A percentile compares a stretch with the other conserved stretches of the same genome.
phyloP scores from a whole-genome alignment of 768 basidiomycete species.

The Peribolospora kevripleyi region DNA sequence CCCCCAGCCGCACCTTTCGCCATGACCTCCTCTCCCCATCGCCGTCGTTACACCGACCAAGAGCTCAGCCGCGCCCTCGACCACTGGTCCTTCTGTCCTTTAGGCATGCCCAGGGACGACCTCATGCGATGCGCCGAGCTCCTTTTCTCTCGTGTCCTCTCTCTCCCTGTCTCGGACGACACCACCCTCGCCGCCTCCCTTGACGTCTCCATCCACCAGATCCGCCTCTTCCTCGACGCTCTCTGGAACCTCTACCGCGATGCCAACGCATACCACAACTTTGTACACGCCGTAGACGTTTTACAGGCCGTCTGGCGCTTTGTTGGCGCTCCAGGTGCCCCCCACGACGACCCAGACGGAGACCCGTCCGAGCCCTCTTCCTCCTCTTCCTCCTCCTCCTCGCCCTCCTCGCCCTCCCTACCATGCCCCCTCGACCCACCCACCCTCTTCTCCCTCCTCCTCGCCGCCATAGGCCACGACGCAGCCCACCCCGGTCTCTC shows the following conservation, averaged over 20 bases:
- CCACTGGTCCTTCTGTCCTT: too few species aligned
- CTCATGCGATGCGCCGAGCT: too few species aligned
- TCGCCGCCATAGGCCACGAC: slow-evolving; percentile 92
- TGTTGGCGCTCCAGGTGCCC: slow-evolving; percentile 53
- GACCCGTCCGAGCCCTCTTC: slow-evolving; percentile 13
- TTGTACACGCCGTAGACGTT: slow-evolving; percentile 87
- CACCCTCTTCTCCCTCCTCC: slow-evolving; percentile 45
- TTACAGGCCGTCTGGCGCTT: slow-evolving; percentile 78
- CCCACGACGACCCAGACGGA: slow-evolving; percentile 24
- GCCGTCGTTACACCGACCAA: too few species aligned
- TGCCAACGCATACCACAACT: slow-evolving; percentile 91
- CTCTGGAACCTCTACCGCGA: slow-evolving; percentile 76
- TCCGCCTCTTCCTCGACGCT: slow-evolving; percentile 56
- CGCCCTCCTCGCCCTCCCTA: slow-evolving; percentile 11
- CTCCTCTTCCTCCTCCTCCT: too few species aligned
- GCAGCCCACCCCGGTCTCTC: slow-evolving; percentile 89
- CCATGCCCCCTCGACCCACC: slow-evolving; percentile 31
- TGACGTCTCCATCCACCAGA: slow-evolving; percentile 21
- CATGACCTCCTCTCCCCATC: too few species aligned
- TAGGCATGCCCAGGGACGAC: too few species aligned
- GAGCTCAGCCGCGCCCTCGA: too few species aligned
- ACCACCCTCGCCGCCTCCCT: too few species aligned
- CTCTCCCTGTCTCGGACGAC: too few species aligned
- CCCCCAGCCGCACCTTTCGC: too few species aligned
- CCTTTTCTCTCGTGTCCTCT: too few species aligned